Evolutionary conservation across 345 rosid genomes (phyloP), one percentile per base, ranked within the genome.

Genomic region (Ricinus communis): DNA sequence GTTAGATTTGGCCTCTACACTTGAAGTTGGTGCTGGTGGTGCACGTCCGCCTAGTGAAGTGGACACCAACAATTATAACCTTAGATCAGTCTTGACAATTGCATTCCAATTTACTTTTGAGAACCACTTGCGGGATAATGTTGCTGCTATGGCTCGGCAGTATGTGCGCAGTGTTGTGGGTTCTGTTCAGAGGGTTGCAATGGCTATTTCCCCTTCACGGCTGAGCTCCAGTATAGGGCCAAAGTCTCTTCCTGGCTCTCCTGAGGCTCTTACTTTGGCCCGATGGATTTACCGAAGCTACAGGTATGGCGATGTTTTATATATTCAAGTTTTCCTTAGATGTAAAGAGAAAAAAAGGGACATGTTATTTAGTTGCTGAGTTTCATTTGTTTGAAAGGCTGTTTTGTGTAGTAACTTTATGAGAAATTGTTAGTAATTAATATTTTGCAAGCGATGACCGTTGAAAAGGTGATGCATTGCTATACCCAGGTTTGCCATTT

Each of bases 131-230:
- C 87, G 82, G 70, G 97, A 94, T 73, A 90, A 76, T 64, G 98
- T 91, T 63, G 98, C 98, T 64, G 86, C 89, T 25, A 94, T 94
- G 97, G 98, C 98, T 53, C 96, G 96, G 47, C 97, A 91, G 65
- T 94, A 91, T 38, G 91, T 94, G 52, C 88, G 95, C 4, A 86
- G 90, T 79, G 86, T 91, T 40, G 92, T 94, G 55, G 95, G 93
- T 11, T 94, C 97, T 10, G 97, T 94, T 70, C 98, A 94, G 83
- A 90, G 98, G 86, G 95, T 94, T 77, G 97, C 98, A 74, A 78
- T 91, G 85, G 98, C 97, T 59, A 94, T 94, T 72, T 80, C 97
- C 10, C 98, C 97, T 12, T 85, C 90, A 45, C 81, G 81, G 64
- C 81, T 83, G 55, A 73, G 82, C 80, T 71, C 88, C 7, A 73